Evolutionary conservation across 495 filamentous ascomycete genomes (phyloP).

Genomic region (Achaetomiella virescens): DNA sequence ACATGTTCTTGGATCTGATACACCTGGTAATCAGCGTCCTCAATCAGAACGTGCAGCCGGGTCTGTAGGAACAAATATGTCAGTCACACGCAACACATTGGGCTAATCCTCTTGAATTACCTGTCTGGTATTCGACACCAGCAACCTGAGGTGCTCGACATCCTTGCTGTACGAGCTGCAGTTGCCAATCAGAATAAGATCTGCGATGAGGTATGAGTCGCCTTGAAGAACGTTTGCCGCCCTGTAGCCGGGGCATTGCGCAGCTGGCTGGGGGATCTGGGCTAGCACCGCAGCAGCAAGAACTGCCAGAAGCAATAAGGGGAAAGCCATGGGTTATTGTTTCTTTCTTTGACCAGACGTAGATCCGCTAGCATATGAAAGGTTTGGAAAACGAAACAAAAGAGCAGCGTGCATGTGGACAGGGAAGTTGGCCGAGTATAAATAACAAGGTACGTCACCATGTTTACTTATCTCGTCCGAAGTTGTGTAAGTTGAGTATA

Average conservation of each 20-base stretch:
- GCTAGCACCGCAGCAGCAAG: not conserved
- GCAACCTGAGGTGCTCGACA: conserved; percentile 55
- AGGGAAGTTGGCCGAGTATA: too few species aligned
- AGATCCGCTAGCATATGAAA: not conserved
- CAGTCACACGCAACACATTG: not conserved
- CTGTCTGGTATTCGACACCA: conserved; percentile 71
- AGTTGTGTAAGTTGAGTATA: too few species aligned
- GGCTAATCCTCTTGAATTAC: conserved; percentile 42
- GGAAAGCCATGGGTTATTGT: not conserved
- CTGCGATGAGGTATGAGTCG: conserved; percentile 50
- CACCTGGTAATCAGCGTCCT: conserved; percentile 61
- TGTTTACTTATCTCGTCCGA: too few species aligned
- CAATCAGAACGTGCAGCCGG: conserved; percentile 76
- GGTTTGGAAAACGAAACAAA: not conserved
- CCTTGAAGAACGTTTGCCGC: conserved; percentile 55
- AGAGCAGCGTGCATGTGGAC: not conserved
- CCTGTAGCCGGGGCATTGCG: conserved; percentile 62
- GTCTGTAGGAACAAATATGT: conserved; percentile 45
- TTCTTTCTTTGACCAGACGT: not conserved
- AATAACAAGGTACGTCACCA: too few species aligned
- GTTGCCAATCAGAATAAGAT: conserved; percentile 54
- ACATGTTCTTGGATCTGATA: conserved; percentile 74
- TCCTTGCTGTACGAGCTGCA: conserved; percentile 69
- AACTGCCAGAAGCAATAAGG: not conserved
- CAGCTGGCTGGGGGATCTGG: not conserved